phyloP scores from a whole-genome alignment of 1,284 basidiomycete species.

The Ustilago trichophora region DNA sequence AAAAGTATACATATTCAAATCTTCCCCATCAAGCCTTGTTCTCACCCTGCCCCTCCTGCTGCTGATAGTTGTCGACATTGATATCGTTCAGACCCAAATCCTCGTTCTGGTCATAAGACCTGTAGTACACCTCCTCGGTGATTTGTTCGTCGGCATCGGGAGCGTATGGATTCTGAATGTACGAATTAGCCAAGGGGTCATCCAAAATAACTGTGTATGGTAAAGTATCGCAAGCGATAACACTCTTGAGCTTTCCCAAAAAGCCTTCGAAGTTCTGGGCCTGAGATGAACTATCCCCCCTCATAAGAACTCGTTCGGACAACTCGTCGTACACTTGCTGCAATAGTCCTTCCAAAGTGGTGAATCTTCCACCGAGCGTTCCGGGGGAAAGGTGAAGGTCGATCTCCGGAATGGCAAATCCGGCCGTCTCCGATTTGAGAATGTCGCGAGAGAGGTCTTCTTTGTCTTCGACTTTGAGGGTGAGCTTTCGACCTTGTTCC shows the following conservation, averaged over 20 bases:
- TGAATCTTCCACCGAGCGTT: conserved; percentile 97
- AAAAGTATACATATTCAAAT: no score
- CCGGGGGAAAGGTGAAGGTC: conserved; percentile 90
- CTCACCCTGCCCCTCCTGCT: no score
- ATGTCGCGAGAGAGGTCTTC: conserved; percentile 95
- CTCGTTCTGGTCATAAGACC: conserved; percentile 91
- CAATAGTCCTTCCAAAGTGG: conserved; percentile 93
- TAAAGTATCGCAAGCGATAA: conserved; percentile 53
- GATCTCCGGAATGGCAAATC: conserved; percentile 91
- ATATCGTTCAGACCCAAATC: conserved; percentile 97
- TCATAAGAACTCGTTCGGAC: conserved; percentile 83
- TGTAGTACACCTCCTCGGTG: conserved; percentile 77
- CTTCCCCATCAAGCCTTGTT: no score
- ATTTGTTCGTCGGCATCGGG: conserved; percentile 70
- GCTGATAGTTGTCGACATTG: conserved; percentile 71
- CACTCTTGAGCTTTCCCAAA: conserved; percentile 73
- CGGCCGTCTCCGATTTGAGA: conserved; percentile 76
- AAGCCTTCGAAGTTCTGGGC: conserved; percentile 70
- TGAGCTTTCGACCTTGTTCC: conserved; percentile 83
- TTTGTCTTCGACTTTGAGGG: conserved; percentile 86
- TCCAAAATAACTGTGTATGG: conserved; percentile 84
- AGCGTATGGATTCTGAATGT: conserved; percentile 86
- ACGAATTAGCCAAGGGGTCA: conserved; percentile 94
- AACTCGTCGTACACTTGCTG: conserved; percentile 97
- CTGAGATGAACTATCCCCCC: conserved; percentile 73